Percentiles rank a stretch among this genome's conserved stretches.
Conservation (phyloP, 306 rosid genomes). For the Adenanthera pavonina region DNA sequence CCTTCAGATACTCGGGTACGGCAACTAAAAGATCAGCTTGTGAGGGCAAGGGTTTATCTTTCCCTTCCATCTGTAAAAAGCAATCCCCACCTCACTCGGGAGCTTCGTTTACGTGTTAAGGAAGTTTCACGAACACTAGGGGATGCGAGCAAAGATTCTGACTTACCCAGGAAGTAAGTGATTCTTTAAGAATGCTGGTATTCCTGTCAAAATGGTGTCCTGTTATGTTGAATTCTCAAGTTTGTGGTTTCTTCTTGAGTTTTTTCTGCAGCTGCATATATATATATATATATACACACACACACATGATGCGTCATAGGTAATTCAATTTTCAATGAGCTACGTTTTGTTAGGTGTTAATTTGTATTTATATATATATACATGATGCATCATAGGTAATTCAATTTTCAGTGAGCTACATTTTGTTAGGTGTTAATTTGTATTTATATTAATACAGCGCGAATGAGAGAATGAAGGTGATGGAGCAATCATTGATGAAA, state of each 20-base stretch:
- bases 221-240: constrained; percentile 1
- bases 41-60: constrained; percentile 84
- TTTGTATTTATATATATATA: constrained; percentile 27
- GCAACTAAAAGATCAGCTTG: constrained; percentile 84
- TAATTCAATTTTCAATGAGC: constrained; percentile 14
- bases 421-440: constrained; percentile 28
- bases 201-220: constrained; percentile 16
- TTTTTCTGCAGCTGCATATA: constrained; percentile 21
- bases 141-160: constrained; percentile 94
- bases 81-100: constrained; percentile 91
- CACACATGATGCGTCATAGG: too few species aligned
- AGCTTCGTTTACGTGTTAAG: constrained; percentile 80
- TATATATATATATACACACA: too few species aligned
- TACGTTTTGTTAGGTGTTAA: constrained; percentile 31
- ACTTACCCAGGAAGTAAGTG: constrained; percentile 77
- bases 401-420: constrained; percentile 27
- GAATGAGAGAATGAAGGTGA: constrained; percentile 72
- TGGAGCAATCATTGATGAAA: constrained; percentile 82
- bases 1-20: constrained; percentile 61
- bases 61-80: constrained; percentile 75
- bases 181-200: constrained; percentile 28
- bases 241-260: constrained; percentile 22
- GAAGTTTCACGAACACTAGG: constrained; percentile 76
- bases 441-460: constrained; percentile 59
- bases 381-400: too few species aligned